These are phyloP conservation scores for Magnolia kwangsiensis DNA, from an alignment of 164 flowering plant genomes.

Conservation along the genomic window DNA sequence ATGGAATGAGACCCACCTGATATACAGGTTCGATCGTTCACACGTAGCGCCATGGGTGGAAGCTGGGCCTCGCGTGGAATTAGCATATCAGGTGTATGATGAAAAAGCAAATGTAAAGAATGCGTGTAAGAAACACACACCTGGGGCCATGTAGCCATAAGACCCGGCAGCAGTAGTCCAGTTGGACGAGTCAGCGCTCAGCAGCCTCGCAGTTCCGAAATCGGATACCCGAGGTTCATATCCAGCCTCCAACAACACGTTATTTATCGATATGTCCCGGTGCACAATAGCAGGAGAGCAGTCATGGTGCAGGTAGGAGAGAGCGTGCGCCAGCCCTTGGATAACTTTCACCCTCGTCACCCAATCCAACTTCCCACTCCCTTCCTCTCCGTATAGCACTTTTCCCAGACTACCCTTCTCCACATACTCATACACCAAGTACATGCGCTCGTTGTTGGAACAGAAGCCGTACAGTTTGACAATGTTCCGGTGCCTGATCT, in stretches of 20 bases:
- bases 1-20: too few species aligned
- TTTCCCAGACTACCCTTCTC: slow-evolving; percentile 29
- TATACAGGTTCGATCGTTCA: too few species aligned
- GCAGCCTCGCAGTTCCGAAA: slow-evolving; percentile 25
- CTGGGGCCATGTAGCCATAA: slow-evolving; percentile 18
- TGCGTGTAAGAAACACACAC: not conserved
- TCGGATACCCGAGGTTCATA: slow-evolving; percentile 25
- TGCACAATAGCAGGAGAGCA: slow-evolving; percentile 8
- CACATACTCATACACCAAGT: slow-evolving; percentile 30
- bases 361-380: slow-evolving; percentile 19
- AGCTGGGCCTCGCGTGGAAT: not conserved
- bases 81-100: not conserved
- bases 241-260: slow-evolving; percentile 21
- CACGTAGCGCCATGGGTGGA: too few species aligned
- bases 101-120: not conserved
- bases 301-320: slow-evolving; percentile 21
- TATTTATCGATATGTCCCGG: slow-evolving; percentile 16
- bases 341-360: slow-evolving; percentile 17
- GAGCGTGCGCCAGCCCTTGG: slow-evolving; percentile 25
- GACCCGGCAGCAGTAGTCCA: slow-evolving; percentile 11
- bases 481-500: slow-evolving; percentile 34
- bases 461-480: slow-evolving; percentile 34
- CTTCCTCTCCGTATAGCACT: slow-evolving; percentile 10
- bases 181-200: slow-evolving; percentile 9
- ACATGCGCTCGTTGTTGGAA: slow-evolving; percentile 14